Evolutionary conservation across 106 monocot genomes (phyloP), one percentile per base, ranked within the genome.

Genomic region (Allium sativum): DNA sequence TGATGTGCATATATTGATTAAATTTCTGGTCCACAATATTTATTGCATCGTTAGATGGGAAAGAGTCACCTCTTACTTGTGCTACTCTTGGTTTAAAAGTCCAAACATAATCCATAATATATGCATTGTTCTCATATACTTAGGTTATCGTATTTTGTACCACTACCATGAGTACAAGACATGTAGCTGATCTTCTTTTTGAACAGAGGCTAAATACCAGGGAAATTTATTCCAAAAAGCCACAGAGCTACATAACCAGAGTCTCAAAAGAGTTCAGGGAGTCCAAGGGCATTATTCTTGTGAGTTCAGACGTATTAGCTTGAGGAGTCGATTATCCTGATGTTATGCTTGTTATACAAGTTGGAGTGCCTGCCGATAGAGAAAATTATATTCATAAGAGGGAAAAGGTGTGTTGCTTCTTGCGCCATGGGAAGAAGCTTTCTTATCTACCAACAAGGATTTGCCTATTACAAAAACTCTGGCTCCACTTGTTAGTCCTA

Each of bases 341-440:
- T 80, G 88, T 88, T 60, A 78, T 77, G 50, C 80, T 88, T 67
- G 88, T 88, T 64, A 44, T 88, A 55, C 88, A 88, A 84, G 41
- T 89, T 42, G 89, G 89, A 65, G 79, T 84, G n/a, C 89, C 89
- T 65, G 70, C 84, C 40, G 89, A 89, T 22, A 81, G 89, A 67
- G 81, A 89, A 42, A 84, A 89, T 59, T 89, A 89, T 55, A 85
- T 89, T 17, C 89, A 89, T 72, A 57, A 45, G 84, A 76, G 66
- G 89, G 89, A 58, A 65, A 70, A 53, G 84, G 89, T 50, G 68
- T 89, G 52, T 57, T 89, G 66, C 55, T 89, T 41, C 61, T 89
- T 67, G 84, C 89, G 73, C 89, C 84, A 66, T 84, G 89, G 89
- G 89, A 89, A 68, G 78, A 78, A 8, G 84, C 74, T 76, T 89